A percentile compares a stretch with the other conserved stretches of the same genome.
Conservation (phyloP, 495 filamentous ascomycete species). For the Talaromyces trachyspermus region DNA sequence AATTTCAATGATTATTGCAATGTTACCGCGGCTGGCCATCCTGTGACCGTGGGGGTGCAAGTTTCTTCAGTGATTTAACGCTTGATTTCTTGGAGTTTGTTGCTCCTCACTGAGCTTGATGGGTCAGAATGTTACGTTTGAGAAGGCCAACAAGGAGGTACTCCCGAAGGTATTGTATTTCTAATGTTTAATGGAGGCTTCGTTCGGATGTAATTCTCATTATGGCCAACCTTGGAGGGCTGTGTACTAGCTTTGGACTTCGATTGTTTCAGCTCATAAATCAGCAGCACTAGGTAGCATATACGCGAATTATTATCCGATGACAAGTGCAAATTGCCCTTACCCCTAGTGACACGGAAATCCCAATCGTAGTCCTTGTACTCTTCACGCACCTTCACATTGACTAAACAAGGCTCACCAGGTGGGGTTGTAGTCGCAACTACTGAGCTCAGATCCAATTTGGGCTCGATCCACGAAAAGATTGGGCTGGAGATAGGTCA, state of each 20-base stretch:
- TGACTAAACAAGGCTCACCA: constrained; percentile 14
- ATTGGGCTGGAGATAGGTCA: constrained; percentile 21
- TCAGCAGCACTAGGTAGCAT: no score
- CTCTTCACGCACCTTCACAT: constrained; percentile 11
- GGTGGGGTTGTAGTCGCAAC: constrained; percentile 13
- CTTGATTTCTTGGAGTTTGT: constrained; percentile 27
- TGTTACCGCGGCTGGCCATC: constrained; percentile 26
- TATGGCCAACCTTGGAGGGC: no score
- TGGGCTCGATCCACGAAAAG: constrained; percentile 16
- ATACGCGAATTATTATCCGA: no score
- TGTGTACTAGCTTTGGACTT: no score
- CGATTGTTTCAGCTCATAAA: no score
- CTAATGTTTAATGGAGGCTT: neutral
- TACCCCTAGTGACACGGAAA: constrained; percentile 16
- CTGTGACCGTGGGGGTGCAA: constrained; percentile 32
- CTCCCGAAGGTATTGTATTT: no score
- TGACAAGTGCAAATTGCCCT: neutral
- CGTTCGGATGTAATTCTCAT: neutral
- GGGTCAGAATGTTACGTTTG: neutral
- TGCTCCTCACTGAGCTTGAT: constrained; percentile 11
- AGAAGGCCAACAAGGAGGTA: no score
- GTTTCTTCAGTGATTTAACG: constrained; percentile 40
- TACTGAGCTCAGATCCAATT: constrained; percentile 10
- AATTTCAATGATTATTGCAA: constrained; percentile 37
- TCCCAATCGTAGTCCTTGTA: constrained; percentile 20